Percentiles rank a stretch among this genome's conserved stretches.
phyloP scores from a whole-genome alignment of 2,329 filamentous ascomycete genomes.

The Arthrobotrys iridis region DNA sequence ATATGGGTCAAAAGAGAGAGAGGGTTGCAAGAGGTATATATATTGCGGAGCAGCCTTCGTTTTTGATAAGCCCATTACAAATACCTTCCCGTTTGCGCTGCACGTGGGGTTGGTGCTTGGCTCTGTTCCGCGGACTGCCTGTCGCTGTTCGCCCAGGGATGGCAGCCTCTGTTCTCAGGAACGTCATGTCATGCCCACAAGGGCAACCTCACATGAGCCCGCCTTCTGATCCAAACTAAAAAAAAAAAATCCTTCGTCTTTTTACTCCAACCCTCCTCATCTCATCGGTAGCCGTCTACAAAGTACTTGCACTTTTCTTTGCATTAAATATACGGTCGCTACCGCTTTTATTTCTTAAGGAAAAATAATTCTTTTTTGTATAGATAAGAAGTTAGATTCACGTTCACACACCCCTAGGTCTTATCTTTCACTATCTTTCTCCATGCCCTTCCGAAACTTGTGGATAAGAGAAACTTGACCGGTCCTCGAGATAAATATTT shows the following conservation, averaged over 20 bases:
- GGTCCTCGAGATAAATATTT: slow-evolving; percentile 38
- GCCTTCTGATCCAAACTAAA: slow-evolving; percentile 42
- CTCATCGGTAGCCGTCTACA: not conserved
- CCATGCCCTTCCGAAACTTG: slow-evolving; percentile 30
- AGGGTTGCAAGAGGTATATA: not conserved
- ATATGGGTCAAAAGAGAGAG: not conserved
- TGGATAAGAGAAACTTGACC: slow-evolving; percentile 27
- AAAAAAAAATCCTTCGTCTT: slow-evolving; percentile 42
- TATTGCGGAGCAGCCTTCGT: slow-evolving; percentile 29
- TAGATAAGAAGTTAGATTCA: not conserved
- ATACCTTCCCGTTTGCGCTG: slow-evolving; percentile 31
- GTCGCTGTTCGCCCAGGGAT: slow-evolving; percentile 7
- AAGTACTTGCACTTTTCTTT: not conserved
- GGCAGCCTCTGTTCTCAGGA: not conserved
- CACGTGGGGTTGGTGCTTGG: slow-evolving; percentile 28
- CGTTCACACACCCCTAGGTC: not conserved
- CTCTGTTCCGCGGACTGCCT: slow-evolving; percentile 14
- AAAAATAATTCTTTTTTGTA: slow-evolving; percentile 5
- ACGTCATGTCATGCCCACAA: slow-evolving; percentile 43
- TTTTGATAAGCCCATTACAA: slow-evolving; percentile 42
- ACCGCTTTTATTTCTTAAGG: slow-evolving; percentile 17
- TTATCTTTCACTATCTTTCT: not conserved
- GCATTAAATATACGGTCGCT: slow-evolving; percentile 45
- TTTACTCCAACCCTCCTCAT: not conserved
- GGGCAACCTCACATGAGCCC: slow-evolving; percentile 51